Evolutionary conservation across 805 yeast species (phyloP).

Genomic region (Suhomyces faveliae): DNA sequence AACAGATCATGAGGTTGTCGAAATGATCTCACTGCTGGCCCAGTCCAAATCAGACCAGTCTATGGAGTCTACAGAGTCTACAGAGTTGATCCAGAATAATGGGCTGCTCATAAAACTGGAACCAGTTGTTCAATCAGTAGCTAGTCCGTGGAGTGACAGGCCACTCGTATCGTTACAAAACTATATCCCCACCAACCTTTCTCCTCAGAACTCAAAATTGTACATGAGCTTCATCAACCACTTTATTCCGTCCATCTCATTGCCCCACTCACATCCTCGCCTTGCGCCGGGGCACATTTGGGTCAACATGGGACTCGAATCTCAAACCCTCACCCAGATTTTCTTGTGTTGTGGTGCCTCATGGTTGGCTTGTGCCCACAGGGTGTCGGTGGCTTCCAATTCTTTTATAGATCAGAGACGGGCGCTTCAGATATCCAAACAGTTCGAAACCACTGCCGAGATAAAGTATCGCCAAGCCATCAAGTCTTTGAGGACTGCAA

Average conservation of each 20-base stretch:
- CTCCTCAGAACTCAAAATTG: conserved; percentile 9
- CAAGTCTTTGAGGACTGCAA: conserved; percentile 12
- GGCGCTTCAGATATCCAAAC: conserved; percentile 18
- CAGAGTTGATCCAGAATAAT: too few relatives aligned
- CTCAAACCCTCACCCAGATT: conserved; percentile 50
- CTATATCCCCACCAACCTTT: conserved; percentile 7
- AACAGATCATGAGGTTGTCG: not conserved
- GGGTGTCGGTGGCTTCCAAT: not conserved
- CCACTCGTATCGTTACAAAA: conserved; percentile 5
- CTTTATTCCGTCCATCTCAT: conserved; percentile 15
- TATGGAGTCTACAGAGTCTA: not conserved
- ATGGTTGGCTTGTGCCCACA: not conserved
- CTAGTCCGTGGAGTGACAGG: conserved; percentile 2
- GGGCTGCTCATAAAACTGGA: too few relatives aligned
- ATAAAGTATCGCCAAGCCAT: conserved; percentile 9
- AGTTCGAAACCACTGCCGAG: conserved; percentile 10
- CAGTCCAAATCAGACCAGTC: not conserved
- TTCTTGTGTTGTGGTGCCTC: conserved; percentile 17
- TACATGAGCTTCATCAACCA: conserved; percentile 13
- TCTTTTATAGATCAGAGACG: conserved; percentile 17
- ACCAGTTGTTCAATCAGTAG: not conserved
- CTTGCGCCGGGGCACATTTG: conserved; percentile 15
- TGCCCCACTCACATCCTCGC: conserved; percentile 16
- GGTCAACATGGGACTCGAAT: conserved; percentile 59
- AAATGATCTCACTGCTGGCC: not conserved